phyloP scores from a whole-genome alignment of 306 rosid species.

The Canavalia gladiata region DNA sequence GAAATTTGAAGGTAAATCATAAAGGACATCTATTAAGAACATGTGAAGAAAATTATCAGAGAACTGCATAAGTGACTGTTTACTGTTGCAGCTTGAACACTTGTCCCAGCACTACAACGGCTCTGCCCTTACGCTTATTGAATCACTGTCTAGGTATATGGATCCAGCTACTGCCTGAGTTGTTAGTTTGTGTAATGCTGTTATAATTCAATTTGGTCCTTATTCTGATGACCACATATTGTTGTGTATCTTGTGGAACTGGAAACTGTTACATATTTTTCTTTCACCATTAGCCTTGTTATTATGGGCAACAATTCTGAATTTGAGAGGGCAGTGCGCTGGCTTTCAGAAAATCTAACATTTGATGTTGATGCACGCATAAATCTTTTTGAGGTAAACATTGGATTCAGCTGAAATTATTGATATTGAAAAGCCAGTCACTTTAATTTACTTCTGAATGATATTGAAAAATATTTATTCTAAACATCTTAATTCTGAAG shows the following conservation, averaged over 20 bases:
- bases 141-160: slow-evolving; percentile 88
- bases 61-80: slow-evolving; percentile 43
- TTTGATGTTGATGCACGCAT: slow-evolving; percentile 90
- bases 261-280: slow-evolving; percentile 42
- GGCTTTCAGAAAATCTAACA: slow-evolving; percentile 88
- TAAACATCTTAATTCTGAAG: slow-evolving; percentile 37
- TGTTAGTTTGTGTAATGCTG: slow-evolving; percentile 24
- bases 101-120: slow-evolving; percentile 82
- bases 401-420: slow-evolving; percentile 39
- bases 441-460: slow-evolving; percentile 42
- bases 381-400: slow-evolving; percentile 92
- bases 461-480: slow-evolving; percentile 39
- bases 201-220: slow-evolving; percentile 30
- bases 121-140: slow-evolving; percentile 93
- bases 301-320: slow-evolving; percentile 89
- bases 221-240: slow-evolving; percentile 12
- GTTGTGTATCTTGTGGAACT: slow-evolving; percentile 3
- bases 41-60: slow-evolving; percentile 29
- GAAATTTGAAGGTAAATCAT: slow-evolving; percentile 79
- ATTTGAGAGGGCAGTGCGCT: slow-evolving; percentile 82
- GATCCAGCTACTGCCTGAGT: slow-evolving; percentile 32
- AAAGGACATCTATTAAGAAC: background rate
- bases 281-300: slow-evolving; percentile 68
- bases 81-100: slow-evolving; percentile 83
- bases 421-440: slow-evolving; percentile 42